Conservation (phyloP, 1,284 basidiomycete genomes). For the Golubevia sp. region DNA sequence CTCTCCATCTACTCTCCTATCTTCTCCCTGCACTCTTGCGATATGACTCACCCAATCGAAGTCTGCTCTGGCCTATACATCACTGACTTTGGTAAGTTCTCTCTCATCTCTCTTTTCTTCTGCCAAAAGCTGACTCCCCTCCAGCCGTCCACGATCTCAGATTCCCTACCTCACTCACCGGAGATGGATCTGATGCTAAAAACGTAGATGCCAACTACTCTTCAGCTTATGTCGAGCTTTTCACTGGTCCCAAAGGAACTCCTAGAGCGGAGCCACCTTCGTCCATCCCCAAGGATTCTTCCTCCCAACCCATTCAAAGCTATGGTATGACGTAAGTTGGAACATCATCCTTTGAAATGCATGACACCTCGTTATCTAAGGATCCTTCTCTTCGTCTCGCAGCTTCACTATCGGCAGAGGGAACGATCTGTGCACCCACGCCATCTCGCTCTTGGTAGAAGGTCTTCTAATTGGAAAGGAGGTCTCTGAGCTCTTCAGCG, state of each 20-base stretch:
- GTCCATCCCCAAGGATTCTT: constrained; percentile 50
- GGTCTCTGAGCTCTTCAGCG: constrained; percentile 77
- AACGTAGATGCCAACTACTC: constrained; percentile 95
- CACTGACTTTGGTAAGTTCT: too few species aligned
- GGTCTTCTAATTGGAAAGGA: constrained; percentile 85
- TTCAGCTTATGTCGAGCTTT: constrained; percentile 82
- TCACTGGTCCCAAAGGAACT: constrained; percentile 66
- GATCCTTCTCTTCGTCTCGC: too few species aligned
- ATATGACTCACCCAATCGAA: too few species aligned
- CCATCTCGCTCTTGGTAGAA: constrained; percentile 47
- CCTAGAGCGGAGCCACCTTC: not conserved
- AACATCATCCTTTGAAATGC: too few species aligned
- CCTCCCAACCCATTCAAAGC: constrained; percentile 67
- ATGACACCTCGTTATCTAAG: too few species aligned
- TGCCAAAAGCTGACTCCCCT: constrained; percentile 23
- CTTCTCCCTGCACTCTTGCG: too few species aligned
- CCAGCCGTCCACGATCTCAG: constrained; percentile 27
- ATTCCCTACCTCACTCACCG: constrained; percentile 66
- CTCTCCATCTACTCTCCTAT: too few species aligned
- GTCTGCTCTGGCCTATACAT: too few species aligned
- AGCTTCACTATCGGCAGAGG: constrained; percentile 40
- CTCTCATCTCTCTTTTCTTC: not conserved
- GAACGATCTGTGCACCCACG: constrained; percentile 76
- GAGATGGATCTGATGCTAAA: constrained; percentile 88
- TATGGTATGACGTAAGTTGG: constrained; percentile 46